These are phyloP conservation scores for Sporothrix protearum DNA, from an alignment of 2,329 filamentous ascomycete species.

Conservation along the genomic window DNA sequence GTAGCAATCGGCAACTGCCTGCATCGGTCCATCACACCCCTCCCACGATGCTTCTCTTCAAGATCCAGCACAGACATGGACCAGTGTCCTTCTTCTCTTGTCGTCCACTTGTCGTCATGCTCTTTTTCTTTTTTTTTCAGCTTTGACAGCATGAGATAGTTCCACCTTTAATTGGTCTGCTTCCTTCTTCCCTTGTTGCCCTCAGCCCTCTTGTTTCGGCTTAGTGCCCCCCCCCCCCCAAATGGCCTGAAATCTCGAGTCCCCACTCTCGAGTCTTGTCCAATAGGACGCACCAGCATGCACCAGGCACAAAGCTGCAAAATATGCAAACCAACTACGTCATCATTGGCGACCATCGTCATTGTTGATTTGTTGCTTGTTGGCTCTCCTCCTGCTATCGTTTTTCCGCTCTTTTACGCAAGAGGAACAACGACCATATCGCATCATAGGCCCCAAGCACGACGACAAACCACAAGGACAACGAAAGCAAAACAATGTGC, in stretches of 20 bases:
- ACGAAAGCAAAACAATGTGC: background rate
- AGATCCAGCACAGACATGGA: too few relatives aligned
- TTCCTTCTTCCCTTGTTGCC: background rate
- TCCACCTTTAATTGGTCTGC: background rate
- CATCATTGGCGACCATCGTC: background rate
- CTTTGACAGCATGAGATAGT: background rate
- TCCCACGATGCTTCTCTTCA: too few relatives aligned
- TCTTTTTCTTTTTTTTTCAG: background rate
- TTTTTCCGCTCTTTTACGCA: background rate
- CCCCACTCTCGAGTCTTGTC: background rate
- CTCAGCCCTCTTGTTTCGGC: background rate
- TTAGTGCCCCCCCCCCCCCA: background rate
- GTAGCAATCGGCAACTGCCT: too few relatives aligned
- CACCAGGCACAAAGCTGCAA: background rate
- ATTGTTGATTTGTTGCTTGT: background rate
- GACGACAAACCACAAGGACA: background rate
- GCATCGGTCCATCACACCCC: too few relatives aligned
- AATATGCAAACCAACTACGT: background rate
- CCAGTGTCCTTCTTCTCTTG: background rate
- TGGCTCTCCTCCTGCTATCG: background rate
- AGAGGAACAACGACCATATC: background rate
- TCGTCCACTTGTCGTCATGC: background rate
- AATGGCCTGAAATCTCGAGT: background rate
- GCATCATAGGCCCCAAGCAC: background rate
- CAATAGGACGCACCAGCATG: background rate